Evolutionary conservation across 2,329 filamentous ascomycete genomes (phyloP), one percentile per base, ranked within the genome.

Genomic region (Stagonosporopsis cucurbitacearum): DNA sequence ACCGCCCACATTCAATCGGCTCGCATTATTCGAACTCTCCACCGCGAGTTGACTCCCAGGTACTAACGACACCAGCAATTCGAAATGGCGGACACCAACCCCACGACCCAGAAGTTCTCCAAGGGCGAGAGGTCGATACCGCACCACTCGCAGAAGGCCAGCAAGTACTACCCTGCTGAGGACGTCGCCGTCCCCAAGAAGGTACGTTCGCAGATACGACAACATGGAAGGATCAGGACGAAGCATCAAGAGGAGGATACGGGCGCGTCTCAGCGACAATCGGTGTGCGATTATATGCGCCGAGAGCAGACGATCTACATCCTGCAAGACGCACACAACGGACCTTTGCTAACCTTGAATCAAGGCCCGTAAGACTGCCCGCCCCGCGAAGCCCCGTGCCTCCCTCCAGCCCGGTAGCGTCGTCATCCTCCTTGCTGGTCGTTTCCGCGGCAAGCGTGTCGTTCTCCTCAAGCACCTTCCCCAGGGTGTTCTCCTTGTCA

Each of bases 391-490:
- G 82, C 87, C 92, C 75, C 92, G 95, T 79, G 82, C 90, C 78
- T 89, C 91, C 71, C 93, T 99, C 78, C 86, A 92, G 82, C 94
- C 95, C 78, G 95, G 95, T 78, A 91, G 92, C 80, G 87, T 99
- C 79, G 91, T 99, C 79, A 99, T 99, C 83, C 92, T 99, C 80
- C 92, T 99, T 79, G 95, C 95, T 81, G 95, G 95, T 77, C 95
- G 95, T 78, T 99, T 98, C 92, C 94, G 95, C 77, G 95, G 95
- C 87, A 99, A 99, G 92, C 95, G 95, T 80, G 95, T 99, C 77
- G 86, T 99, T 77, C 92, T 98, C 83, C 90, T 99, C 81, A 98
- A 98, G 89, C 87, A 89, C 82, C 93, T 99, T 78, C 86, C 91
- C 78, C 92, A 97, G 85, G 95, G 95, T 84, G 92, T 97, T 70